These are phyloP conservation scores for Tylopilus plumbeoviolaceoides DNA, from an alignment of 768 basidiomycete genomes.

Conservation along the genomic window DNA sequence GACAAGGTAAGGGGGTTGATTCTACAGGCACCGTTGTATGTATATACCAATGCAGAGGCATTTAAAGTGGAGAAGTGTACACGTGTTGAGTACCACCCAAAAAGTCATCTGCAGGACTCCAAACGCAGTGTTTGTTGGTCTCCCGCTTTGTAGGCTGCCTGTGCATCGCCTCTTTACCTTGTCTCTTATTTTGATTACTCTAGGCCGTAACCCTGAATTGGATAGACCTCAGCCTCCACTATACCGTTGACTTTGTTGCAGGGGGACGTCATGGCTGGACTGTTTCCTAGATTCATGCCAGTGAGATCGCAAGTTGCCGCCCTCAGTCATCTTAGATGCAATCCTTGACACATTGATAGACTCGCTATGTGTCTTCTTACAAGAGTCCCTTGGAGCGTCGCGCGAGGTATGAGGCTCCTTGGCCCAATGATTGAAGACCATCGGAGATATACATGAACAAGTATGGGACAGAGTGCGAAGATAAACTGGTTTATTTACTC, in stretches of 20 bases:
- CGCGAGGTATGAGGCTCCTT: conserved; percentile 1
- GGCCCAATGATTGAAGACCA: conserved; percentile 2
- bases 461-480: neutral
- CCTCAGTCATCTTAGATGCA: too few species aligned
- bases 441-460: neutral
- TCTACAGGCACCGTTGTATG: neutral
- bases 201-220: conserved; percentile 1
- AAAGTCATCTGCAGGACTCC: conserved; percentile 39
- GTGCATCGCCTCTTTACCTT: neutral
- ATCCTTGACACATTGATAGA: neutral
- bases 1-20: conserved; percentile 10
- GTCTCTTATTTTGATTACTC: neutral
- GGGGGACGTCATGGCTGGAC: neutral
- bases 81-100: conserved; percentile 22
- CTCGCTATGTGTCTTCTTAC: conserved; percentile 14
- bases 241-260: neutral
- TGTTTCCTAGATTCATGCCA: conserved; percentile 31
- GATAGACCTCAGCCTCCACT: neutral
- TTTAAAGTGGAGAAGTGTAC: conserved; percentile 38
- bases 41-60: neutral
- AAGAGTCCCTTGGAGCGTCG: neutral
- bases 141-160: conserved; percentile 38
- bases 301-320: conserved; percentile 29
- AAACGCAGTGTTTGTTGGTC: conserved; percentile 52
- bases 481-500: conserved; percentile 1